Base-by-base conservation (phyloP, 2,329 filamentous ascomycete species). In the Botrytis deweyae region DNA sequence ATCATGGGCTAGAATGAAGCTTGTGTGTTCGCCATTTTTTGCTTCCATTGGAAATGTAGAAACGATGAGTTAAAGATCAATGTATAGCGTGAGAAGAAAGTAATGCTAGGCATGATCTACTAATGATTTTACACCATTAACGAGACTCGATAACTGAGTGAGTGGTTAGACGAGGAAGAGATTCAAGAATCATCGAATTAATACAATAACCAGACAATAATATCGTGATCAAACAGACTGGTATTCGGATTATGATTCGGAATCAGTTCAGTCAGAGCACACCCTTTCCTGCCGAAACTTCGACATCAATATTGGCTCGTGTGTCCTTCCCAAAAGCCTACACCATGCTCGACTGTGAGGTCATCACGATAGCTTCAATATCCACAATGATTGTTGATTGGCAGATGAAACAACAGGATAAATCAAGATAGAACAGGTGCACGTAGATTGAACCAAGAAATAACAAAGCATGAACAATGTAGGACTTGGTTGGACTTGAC, bases 291-390 rank as follows among this genome's bases (percentile, higher is more conserved):
- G 25, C 18, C 42, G 46, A 72, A 18, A 63, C 62, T 25, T 74
- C 67, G 46, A 74, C 68, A 29, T 72, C 52, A 14, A 55, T 64
- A 66, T 42, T 63, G 8, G 12, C 73, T 52, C 58, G 36, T 3
- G 46, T 72, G 22, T 73, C 69, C 6, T 67, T 42, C 62, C 70
- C 72, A 67, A 74, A 36, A 20, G 33, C 64, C 42, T 44, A 44
- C 58, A 18, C 70, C 70, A 72, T 74, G 55, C 38, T 65, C 49
- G 4, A 74, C 42, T 22, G 66, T 75, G 18, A 76, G 40, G 36
- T 75, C 70, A 25, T 36, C 44, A 42, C 42, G 5, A 20, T 22
- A 71, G 36, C 10, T 44, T 66, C 40, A 72, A 76, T 25, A 63
- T 66, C 18, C 44, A 65, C 22, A 14, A 9, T 38, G 55, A 3